A percentile compares a stretch with the other conserved stretches of the same genome.
Evolutionary conservation across 352 stramenopile species (phyloP).

Genomic region (Pythium aphanidermatum): DNA sequence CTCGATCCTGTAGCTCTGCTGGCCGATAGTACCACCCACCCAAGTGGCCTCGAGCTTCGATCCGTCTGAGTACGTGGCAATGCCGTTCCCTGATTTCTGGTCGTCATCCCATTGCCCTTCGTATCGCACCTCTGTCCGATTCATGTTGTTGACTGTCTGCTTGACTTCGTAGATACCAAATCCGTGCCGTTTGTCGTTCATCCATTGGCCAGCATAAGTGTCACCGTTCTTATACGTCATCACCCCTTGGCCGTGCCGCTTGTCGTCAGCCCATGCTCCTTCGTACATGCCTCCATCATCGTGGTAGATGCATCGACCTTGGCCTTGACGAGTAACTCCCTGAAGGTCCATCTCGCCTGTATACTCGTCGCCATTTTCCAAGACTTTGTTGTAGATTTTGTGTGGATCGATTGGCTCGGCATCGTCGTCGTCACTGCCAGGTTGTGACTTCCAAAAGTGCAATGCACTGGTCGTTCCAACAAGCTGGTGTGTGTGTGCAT

Average conservation of each 20-base stretch:
- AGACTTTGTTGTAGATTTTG: constrained; percentile 37
- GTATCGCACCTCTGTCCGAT: constrained; percentile 35
- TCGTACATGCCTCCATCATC: constrained; percentile 52
- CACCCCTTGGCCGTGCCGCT: constrained; percentile 40
- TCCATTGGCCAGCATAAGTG: constrained; percentile 49
- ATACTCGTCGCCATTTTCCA: constrained; percentile 64
- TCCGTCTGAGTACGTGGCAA: constrained; percentile 53
- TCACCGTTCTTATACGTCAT: constrained; percentile 45
- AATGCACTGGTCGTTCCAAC: constrained; percentile 37
- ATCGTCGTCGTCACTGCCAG: constrained; percentile 14
- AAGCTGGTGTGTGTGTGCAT: constrained; percentile 20
- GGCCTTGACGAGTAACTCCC: constrained; percentile 33
- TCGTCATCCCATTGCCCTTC: constrained; percentile 70
- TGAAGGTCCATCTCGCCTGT: constrained; percentile 48
- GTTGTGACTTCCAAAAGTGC: constrained; percentile 60
- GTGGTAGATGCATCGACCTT: constrained; percentile 54
- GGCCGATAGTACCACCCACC: constrained; percentile 16
- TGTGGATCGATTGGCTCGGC: constrained; percentile 25
- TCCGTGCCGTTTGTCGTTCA: constrained; percentile 37
- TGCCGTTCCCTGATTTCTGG: constrained; percentile 46
- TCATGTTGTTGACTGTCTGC: background rate
- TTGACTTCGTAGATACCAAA: constrained; percentile 37
- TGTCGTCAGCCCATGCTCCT: constrained; percentile 54
- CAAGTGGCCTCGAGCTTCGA: constrained; percentile 38
- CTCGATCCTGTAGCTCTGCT: constrained; percentile 25